Evolutionary conservation across 805 yeast genomes (phyloP).

Genomic region (Yarrowia alimentaria): DNA sequence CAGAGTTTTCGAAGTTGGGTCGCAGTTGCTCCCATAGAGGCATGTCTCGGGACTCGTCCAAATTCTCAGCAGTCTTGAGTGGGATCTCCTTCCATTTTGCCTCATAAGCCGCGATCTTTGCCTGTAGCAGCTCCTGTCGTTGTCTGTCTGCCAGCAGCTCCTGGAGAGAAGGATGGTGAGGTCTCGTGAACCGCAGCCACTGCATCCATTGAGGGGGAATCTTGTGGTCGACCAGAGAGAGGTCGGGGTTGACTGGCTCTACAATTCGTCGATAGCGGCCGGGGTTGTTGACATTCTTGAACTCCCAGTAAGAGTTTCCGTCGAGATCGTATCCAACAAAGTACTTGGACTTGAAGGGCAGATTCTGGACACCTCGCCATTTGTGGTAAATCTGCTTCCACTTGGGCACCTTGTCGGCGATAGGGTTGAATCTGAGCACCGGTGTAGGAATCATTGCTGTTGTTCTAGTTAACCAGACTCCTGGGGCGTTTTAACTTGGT

Average conservation of each 20-base stretch:
- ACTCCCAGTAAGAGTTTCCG: slow-evolving; percentile 87
- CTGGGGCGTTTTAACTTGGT: not conserved
- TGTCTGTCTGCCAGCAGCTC: slow-evolving; percentile 60
- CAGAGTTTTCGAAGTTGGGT: not conserved
- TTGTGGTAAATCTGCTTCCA: slow-evolving; percentile 25
- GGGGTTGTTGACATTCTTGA: slow-evolving; percentile 52
- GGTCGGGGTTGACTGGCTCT: slow-evolving; percentile 51
- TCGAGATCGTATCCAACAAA: slow-evolving; percentile 73
- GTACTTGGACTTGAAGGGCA: slow-evolving; percentile 69
- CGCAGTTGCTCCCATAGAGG: slow-evolving; percentile 11
- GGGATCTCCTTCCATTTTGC: slow-evolving; percentile 42
- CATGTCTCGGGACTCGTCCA: slow-evolving; percentile 12
- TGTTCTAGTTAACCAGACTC: no score
- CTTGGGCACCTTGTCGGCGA: slow-evolving; percentile 23
- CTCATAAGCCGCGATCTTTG: slow-evolving; percentile 48
- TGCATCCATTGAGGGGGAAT: slow-evolving; percentile 63
- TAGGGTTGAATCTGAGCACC: slow-evolving; percentile 23
- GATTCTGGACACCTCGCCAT: slow-evolving; percentile 44
- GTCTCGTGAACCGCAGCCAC: slow-evolving; percentile 70
- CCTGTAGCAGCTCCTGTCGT: slow-evolving; percentile 54
- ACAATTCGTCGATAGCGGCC: slow-evolving; percentile 60
- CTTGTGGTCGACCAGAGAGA: slow-evolving; percentile 58
- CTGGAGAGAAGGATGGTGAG: slow-evolving; percentile 56
- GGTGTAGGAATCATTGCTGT: slow-evolving; percentile 11
- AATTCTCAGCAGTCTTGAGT: slow-evolving; percentile 31